Percentiles rank a stretch among this genome's conserved stretches.
phyloP scores from a whole-genome alignment of 306 rosid species.

The Cyamopsis tetragonoloba region DNA sequence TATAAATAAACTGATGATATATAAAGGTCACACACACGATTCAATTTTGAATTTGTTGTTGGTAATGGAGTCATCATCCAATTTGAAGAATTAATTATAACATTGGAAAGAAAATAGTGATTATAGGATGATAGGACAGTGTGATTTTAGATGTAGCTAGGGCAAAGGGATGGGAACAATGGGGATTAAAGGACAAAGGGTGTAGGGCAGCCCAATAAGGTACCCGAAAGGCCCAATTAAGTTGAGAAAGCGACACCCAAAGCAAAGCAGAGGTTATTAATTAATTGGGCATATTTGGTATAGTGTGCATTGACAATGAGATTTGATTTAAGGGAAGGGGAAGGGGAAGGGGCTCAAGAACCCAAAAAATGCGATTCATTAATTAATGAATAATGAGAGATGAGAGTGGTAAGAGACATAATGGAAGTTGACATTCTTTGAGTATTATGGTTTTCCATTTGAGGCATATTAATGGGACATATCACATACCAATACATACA shows the following conservation, averaged over 20 bases:
- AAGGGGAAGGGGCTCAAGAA: constrained; percentile 51
- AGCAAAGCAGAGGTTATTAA: constrained; percentile 2
- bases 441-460: constrained; percentile 30
- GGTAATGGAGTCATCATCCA: background rate
- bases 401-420: constrained; percentile 26
- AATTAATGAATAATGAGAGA: too few relatives aligned
- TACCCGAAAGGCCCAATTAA: background rate
- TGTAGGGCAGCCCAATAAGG: constrained; percentile 23
- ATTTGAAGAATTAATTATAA: background rate
- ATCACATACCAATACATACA: too few relatives aligned
- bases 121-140: background rate
- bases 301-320: constrained; percentile 31
- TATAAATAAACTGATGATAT: too few relatives aligned
- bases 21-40: too few relatives aligned
- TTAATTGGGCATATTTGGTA: constrained; percentile 24
- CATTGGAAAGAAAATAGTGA: too few relatives aligned
- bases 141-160: background rate
- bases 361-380: constrained; percentile 58
- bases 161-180: background rate
- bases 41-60: background rate
- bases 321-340: too few relatives aligned
- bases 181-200: constrained; percentile 17
- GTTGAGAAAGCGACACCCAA: constrained; percentile 9
- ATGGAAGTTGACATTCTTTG: constrained; percentile 49
- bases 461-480: constrained; percentile 21